Evolutionary conservation across 441 rosid genomes (phyloP).

Genomic region (Pelargonium myrrhifolium): DNA sequence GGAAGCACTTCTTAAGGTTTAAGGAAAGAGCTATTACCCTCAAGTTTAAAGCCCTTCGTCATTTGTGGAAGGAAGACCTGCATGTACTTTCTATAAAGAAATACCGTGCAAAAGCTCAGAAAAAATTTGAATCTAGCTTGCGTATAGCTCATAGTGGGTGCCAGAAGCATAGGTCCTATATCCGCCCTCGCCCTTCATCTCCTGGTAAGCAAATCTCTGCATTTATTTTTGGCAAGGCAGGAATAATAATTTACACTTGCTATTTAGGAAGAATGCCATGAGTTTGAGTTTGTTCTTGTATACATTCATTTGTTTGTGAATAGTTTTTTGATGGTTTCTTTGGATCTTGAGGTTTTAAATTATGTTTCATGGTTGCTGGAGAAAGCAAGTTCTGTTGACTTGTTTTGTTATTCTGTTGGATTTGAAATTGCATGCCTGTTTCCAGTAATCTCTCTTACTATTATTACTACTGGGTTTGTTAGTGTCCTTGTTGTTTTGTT

Average conservation of each 20-base stretch:
- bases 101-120: constrained; percentile 55
- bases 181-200: constrained; percentile 56
- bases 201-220: constrained; percentile 42
- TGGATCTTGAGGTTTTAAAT: background rate
- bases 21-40: constrained; percentile 77
- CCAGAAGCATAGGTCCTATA: constrained; percentile 57
- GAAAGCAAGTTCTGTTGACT: background rate
- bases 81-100: constrained; percentile 43
- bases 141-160: constrained; percentile 39
- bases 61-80: constrained; percentile 83
- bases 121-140: constrained; percentile 50
- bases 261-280: background rate
- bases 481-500: background rate
- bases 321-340: background rate
- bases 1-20: constrained; percentile 42
- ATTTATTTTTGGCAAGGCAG: background rate
- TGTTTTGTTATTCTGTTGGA: background rate
- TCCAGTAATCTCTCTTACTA: background rate
- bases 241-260: background rate
- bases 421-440: background rate
- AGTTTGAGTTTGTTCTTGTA: background rate
- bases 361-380: background rate
- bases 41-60: constrained; percentile 69
- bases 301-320: background rate
- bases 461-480: background rate